These are phyloP conservation scores for Carex arenaria DNA, from an alignment of 202 grass and related monocot species.

Conservation along the genomic window DNA sequence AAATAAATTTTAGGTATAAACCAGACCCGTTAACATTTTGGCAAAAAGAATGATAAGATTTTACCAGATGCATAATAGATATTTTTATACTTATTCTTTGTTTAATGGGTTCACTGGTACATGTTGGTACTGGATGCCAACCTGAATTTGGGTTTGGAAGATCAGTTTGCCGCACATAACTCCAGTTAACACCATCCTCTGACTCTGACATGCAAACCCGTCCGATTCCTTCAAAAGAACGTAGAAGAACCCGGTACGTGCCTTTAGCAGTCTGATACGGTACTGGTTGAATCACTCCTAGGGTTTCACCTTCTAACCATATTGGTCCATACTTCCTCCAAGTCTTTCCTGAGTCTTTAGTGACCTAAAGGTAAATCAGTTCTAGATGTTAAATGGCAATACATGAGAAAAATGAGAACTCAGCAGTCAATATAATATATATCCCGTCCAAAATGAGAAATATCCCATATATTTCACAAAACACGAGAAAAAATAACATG, in stretches of 20 bases:
- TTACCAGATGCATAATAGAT: not conserved
- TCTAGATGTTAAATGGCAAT: not conserved
- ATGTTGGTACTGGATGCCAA: not conserved
- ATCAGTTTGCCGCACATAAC: slow-evolving; percentile 29
- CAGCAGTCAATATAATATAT: not conserved
- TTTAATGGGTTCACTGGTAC: not conserved
- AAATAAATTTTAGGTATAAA: not conserved
- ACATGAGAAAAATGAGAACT: not conserved
- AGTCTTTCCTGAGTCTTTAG: slow-evolving; percentile 53
- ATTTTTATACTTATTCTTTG: not conserved
- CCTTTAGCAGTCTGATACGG: slow-evolving; percentile 60
- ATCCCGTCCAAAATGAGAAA: not conserved
- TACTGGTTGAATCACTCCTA: slow-evolving; percentile 93
- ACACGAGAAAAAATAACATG: not conserved
- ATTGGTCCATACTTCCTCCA: slow-evolving; percentile 91
- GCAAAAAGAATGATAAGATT: not conserved
- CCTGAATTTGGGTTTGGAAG: slow-evolving; percentile 56
- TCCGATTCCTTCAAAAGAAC: slow-evolving; percentile 65
- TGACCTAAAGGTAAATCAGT: slow-evolving; percentile 45
- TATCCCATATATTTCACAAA: not conserved
- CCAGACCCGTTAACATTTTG: not conserved
- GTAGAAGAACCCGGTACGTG: slow-evolving; percentile 67
- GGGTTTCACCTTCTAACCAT: slow-evolving; percentile 60
- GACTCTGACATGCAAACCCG: slow-evolving; percentile 47
- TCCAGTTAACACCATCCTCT: slow-evolving; percentile 37